Evolutionary conservation across 345 rosid genomes (phyloP), one percentile per base, ranked within the genome.

Genomic region (Streptanthus diversifolius): DNA sequence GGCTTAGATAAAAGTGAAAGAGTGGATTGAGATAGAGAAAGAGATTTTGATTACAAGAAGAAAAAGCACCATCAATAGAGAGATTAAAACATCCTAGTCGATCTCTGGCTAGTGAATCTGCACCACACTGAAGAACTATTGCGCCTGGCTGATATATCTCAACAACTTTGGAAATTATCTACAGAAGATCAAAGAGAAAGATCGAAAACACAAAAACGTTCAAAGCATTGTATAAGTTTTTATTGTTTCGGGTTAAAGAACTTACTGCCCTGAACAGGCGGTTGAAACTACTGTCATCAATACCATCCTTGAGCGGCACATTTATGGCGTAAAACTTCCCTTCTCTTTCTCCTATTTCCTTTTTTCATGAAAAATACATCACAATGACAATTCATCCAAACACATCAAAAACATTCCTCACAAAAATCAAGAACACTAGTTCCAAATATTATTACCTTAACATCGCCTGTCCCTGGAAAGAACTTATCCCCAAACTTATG

Each of bases 391-490:
- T 56, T 45, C 68, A 64, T 35, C 54, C 57, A 37, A 44, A 62
- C 75, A 70, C 29, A 44, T 45, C 14, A 4, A 47, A 29, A 53
- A 63, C 60, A 47, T 2, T 25, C 53, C 53, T 70, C 33, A 48
- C 8, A 7, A 32, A 22, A 1, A 15, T 4, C 15, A 39, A 5
- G 18, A 58, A 55, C n/a, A 54, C 2, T 10, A 73, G 32, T 8
- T 45, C 2, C 5, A 19, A 43, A 45, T 53, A 60, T 79, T 82
- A 95, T 79, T 81, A 95, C 99, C 98, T 95, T 90, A 76, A 85
- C 96, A 84, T 95, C 98, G 32, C 98, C 99, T 1, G 99, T 95
- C 67, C 96, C 99, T 72, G 99, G 99, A 80, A 95, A 95, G 85
- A 91, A 95, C 83, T 80, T 71, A 86, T 95, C 97, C 54, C 99